Conservation (phyloP, 345 rosid species). For the Isatis tinctoria region DNA sequence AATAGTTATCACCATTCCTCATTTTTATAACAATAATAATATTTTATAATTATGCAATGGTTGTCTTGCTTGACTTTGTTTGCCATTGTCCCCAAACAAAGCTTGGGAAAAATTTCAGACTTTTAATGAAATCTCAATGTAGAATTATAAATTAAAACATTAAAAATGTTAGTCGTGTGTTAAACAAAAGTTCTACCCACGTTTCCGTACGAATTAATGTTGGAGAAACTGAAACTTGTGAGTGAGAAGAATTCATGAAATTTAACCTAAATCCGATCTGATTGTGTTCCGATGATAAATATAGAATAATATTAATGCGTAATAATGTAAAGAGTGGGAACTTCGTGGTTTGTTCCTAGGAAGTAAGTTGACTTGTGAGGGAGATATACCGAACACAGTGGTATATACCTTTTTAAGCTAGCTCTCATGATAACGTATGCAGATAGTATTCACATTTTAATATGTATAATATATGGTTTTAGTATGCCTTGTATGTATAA, state of each 20-base stretch:
- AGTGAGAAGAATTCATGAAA: constrained; percentile 2
- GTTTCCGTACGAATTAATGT: constrained; percentile 12
- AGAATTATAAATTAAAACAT: background rate
- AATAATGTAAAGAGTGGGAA: constrained; percentile 12
- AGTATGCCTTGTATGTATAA: background rate
- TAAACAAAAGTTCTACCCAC: constrained; percentile 8
- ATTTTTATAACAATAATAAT: background rate
- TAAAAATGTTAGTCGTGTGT: background rate
- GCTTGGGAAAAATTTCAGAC: background rate
- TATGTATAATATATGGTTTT: constrained; percentile 11
- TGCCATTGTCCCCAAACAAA: background rate
- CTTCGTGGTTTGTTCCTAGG: constrained; percentile 23
- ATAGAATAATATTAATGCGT: background rate
- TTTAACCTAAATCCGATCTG: constrained; percentile 11
- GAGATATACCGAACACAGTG: constrained; percentile 22
- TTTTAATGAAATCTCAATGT: background rate
- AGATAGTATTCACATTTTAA: constrained; percentile 6
- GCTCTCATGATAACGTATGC: constrained; percentile 5
- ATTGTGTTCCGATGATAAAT: constrained; percentile 2
- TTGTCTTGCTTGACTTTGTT: background rate
- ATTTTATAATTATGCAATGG: background rate
- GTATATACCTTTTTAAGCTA: constrained; percentile 21
- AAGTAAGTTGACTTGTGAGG: constrained; percentile 29
- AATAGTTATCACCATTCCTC: background rate
- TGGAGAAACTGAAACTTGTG: background rate